Conservation (phyloP, 352 stramenopile genomes). For the Pythium dissotocum region DNA sequence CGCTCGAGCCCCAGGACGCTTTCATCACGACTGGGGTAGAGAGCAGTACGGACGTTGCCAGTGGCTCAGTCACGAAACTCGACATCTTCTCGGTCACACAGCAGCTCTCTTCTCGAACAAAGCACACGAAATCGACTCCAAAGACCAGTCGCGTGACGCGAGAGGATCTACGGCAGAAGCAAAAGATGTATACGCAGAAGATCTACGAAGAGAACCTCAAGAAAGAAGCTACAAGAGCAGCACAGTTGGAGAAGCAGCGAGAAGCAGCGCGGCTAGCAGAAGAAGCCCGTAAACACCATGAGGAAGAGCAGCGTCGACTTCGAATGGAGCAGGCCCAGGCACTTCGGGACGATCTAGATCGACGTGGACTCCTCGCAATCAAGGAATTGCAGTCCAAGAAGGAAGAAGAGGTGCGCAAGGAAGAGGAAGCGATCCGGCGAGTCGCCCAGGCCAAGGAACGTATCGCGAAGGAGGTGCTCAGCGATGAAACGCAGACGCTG, state of each 20-base stretch:
- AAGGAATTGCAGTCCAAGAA: conserved; percentile 50
- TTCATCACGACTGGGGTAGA: neutral
- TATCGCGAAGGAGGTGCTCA: conserved; percentile 39
- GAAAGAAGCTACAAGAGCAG: conserved; percentile 30
- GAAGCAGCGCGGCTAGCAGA: conserved; percentile 30
- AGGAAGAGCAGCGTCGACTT: conserved; percentile 35
- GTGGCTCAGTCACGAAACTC: neutral
- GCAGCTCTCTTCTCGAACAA: conserved; percentile 8
- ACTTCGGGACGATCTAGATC: conserved; percentile 42
- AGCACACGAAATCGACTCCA: neutral
- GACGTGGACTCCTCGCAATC: conserved; percentile 39
- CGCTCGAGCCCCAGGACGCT: conserved; percentile 7
- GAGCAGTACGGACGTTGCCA: neutral
- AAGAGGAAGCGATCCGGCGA: conserved; percentile 35
- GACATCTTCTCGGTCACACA: conserved; percentile 67
- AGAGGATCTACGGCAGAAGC: conserved; percentile 38
- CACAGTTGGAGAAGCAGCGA: conserved; percentile 32
- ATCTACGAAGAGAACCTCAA: conserved; percentile 43
- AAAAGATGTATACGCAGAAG: conserved; percentile 43
- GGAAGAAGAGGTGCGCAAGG: conserved; percentile 40
- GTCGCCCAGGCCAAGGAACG: conserved; percentile 34
- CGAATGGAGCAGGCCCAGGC: conserved; percentile 32
- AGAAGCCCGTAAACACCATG: conserved; percentile 24
- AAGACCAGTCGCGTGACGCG: neutral
- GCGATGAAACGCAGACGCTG: conserved; percentile 41